Percentiles rank a stretch among this genome's conserved stretches.
These are phyloP conservation scores for Smithsoniella earleae DNA, from an alignment of 163 green algal genomes.

Conservation along the genomic window DNA sequence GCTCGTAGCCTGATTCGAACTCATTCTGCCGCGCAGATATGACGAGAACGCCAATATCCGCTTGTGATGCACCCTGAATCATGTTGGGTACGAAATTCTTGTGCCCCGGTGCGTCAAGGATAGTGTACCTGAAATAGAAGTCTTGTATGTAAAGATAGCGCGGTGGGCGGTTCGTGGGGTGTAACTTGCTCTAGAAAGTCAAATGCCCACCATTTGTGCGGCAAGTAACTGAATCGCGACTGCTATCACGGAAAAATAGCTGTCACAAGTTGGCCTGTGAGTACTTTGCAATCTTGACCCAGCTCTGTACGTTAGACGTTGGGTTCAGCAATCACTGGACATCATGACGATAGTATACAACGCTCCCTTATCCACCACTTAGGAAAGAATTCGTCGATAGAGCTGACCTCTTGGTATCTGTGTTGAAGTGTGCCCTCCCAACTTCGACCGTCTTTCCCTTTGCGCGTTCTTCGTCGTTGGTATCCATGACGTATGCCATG, in stretches of 20 bases:
- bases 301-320: too few relatives aligned
- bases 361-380: too few relatives aligned
- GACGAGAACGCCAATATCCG: conserved; percentile 42
- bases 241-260: too few relatives aligned
- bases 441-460: conserved; percentile 76
- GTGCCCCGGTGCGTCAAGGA: conserved; percentile 95
- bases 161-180: background rate
- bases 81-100: conserved; percentile 99
- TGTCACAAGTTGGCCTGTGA: too few relatives aligned
- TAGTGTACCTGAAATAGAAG: conserved; percentile 66
- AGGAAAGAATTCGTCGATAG: too few relatives aligned
- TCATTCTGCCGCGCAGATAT: conserved; percentile 79
- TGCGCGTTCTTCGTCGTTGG: conserved; percentile 95
- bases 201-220: background rate
- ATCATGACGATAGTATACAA: too few relatives aligned
- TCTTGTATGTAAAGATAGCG: background rate
- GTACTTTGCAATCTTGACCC: too few relatives aligned
- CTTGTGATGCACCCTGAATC: conserved; percentile 81
- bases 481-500: conserved; percentile 99
- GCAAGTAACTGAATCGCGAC: too few relatives aligned
- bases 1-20: conserved; percentile 96
- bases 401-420: conserved; percentile 70
- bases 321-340: too few relatives aligned
- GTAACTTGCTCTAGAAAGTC: background rate
- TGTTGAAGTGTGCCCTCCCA: conserved; percentile 91